Base-by-base conservation (phyloP, 2,329 filamentous ascomycete species). In the Bertia moriformis region DNA sequence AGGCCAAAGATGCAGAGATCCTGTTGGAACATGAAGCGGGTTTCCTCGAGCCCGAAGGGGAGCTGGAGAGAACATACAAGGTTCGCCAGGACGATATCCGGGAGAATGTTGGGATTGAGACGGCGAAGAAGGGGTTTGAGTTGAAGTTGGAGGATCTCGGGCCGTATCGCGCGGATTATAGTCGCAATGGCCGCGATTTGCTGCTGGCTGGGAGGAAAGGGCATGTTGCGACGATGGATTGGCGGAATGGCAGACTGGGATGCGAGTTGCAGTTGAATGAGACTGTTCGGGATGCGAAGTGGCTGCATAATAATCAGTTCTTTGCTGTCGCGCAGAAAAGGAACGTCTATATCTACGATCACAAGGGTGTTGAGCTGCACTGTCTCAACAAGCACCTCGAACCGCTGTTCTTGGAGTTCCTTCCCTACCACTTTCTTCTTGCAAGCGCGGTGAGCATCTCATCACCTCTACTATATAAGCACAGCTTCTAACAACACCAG, bases 261-360 rank as follows among this genome's bases (percentile, higher is more conserved):
- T 95, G 87, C 55, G 91, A 98, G 57, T 52, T 96, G 45, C 86
- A 98, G 55, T 67, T 98, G 45, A 77, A 79, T 38, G 91, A 98
- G 65, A 96, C 87, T 0, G 71, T 96, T 13, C 71, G 89, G 39
- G 89, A 95, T 60, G 81, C 82, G 18, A 80, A 79, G 53, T 98
- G 87, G 83, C 68, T 96, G 50, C 87, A 95, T 62, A 94, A 94
- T 56, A 88, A 91, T 57, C 86, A 94, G 49, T 83, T 77, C 60
- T 95, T 96, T 60, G 89, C 89, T 0, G 86, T 94, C 12, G 87
- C 91, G 35, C 89, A 98, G 61, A 95, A 94, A 67, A 91, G 89
- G 61, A 82, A 91, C 48, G 84, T 91, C 46, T 98, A 94, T 63
- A 95, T 98, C 47, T 98, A 98, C 64, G 91, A 95, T 52, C 70